phyloP scores from a whole-genome alignment of 2,329 filamentous ascomycete species.

The Dactylella cylindrospora region DNA sequence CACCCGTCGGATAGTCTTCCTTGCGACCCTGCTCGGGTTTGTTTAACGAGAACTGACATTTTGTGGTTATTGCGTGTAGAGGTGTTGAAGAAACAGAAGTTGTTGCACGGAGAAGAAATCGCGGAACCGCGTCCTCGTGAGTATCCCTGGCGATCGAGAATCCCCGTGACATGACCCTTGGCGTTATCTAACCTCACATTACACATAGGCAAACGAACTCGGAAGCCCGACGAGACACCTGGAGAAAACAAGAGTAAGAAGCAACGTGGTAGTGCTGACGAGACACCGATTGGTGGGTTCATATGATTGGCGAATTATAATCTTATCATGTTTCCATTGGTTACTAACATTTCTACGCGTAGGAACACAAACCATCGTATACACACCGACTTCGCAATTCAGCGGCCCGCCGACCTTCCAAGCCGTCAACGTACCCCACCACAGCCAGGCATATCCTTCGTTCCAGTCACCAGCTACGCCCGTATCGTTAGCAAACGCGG shows the following conservation, averaged over 20 bases:
- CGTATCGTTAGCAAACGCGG: slow-evolving; percentile 32
- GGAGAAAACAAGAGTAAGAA: slow-evolving; percentile 37
- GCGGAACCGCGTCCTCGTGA: slow-evolving; percentile 44
- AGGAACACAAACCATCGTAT: slow-evolving; percentile 33
- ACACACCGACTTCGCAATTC: slow-evolving; percentile 30
- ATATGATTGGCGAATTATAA: too few species aligned
- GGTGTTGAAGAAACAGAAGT: slow-evolving; percentile 44
- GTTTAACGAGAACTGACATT: too few species aligned
- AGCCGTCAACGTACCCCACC: slow-evolving; percentile 34
- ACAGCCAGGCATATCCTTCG: slow-evolving; percentile 16
- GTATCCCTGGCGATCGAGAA: slow-evolving; percentile 29
- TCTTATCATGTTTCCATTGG: background rate
- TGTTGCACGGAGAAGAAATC: slow-evolving; percentile 43
- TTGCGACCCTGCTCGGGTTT: too few species aligned
- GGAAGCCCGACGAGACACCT: slow-evolving; percentile 22
- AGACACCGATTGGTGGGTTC: slow-evolving; percentile 32
- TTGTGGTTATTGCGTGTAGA: slow-evolving; percentile 23
- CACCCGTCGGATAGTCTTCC: too few species aligned
- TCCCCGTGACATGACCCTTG: slow-evolving; percentile 42
- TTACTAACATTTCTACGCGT: slow-evolving; percentile 7
- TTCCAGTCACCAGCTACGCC: slow-evolving; percentile 35
- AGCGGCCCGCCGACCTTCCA: slow-evolving; percentile 35
- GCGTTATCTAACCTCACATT: slow-evolving; percentile 15
- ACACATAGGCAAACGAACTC: slow-evolving; percentile 38
- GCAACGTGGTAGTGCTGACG: slow-evolving; percentile 27